Conservation (phyloP, 441 rosid genomes). For the Syzygium malaccense region DNA sequence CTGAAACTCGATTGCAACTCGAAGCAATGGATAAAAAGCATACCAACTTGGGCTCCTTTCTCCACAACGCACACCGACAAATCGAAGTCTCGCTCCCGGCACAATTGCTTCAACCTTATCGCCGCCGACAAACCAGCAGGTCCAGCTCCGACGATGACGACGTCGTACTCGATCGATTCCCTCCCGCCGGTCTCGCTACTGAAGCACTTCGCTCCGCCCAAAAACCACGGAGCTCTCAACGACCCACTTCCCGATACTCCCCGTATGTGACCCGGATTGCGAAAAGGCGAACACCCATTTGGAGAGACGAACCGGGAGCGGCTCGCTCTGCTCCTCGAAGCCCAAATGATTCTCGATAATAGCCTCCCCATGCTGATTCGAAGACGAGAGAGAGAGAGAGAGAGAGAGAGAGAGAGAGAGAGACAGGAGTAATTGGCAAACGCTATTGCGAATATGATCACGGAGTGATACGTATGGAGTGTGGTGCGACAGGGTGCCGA, state of each 20-base stretch:
- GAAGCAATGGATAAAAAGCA: neutral
- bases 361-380: neutral
- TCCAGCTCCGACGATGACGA: slow-evolving; percentile 90
- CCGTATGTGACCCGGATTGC: neutral
- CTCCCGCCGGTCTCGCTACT: slow-evolving; percentile 36
- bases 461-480: neutral
- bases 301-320: neutral
- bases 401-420: neutral
- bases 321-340: neutral
- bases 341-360: neutral
- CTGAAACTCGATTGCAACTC: neutral
- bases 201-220: slow-evolving; percentile 26
- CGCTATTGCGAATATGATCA: neutral
- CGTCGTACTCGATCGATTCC: slow-evolving; percentile 84
- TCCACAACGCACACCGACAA: slow-evolving; percentile 95
- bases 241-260: slow-evolving; percentile 17
- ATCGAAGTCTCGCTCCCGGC: slow-evolving; percentile 59
- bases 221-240: slow-evolving; percentile 1
- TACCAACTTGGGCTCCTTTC: slow-evolving; percentile 94
- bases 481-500: neutral
- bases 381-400: neutral
- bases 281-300: slow-evolving; percentile 14
- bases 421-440: neutral
- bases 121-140: slow-evolving; percentile 96
- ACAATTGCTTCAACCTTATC: slow-evolving; percentile 79